Conservation (phyloP, 2,329 filamentous ascomycete genomes). For the Pestalotiopsis sp. region DNA sequence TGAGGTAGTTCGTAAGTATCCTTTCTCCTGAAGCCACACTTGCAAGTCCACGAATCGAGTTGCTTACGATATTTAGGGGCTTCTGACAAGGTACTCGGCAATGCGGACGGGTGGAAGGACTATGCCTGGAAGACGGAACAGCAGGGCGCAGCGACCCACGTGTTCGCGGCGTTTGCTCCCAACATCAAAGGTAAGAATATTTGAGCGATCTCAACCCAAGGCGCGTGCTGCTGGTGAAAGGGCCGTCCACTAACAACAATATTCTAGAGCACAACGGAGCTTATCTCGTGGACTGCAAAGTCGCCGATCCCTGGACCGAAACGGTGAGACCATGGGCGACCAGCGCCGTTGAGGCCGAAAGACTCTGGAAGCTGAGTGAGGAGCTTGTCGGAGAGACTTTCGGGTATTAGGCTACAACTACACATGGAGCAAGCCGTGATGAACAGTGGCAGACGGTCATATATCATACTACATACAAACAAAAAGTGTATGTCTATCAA, state of each 20-base stretch:
- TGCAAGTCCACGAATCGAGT: not conserved
- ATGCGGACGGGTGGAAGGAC: not conserved
- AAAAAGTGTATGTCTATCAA: too few relatives aligned
- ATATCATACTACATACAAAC: too few relatives aligned
- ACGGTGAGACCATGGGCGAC: slow-evolving; percentile 22
- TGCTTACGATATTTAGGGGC: not conserved
- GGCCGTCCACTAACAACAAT: too few relatives aligned
- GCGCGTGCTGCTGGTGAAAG: not conserved
- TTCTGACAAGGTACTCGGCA: not conserved
- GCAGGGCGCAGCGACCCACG: slow-evolving; percentile 30
- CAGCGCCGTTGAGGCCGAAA: slow-evolving; percentile 22
- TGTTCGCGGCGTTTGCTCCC: slow-evolving; percentile 33
- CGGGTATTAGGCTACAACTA: slow-evolving; percentile 11
- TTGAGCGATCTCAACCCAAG: not conserved
- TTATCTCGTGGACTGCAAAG: not conserved
- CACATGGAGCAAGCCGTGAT: too few relatives aligned
- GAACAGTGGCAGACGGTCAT: too few relatives aligned
- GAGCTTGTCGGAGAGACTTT: slow-evolving; percentile 30
- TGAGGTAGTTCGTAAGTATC: not conserved
- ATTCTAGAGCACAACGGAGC: not conserved
- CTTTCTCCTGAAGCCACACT: not conserved
- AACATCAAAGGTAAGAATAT: not conserved
- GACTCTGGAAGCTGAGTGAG: slow-evolving; percentile 26
- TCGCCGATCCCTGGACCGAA: not conserved
- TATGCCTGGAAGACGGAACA: slow-evolving; percentile 26